A percentile compares a stretch with the other conserved stretches of the same genome.
phyloP scores from a whole-genome alignment of 1,139 yeast species.

The Lodderomyces theae region DNA sequence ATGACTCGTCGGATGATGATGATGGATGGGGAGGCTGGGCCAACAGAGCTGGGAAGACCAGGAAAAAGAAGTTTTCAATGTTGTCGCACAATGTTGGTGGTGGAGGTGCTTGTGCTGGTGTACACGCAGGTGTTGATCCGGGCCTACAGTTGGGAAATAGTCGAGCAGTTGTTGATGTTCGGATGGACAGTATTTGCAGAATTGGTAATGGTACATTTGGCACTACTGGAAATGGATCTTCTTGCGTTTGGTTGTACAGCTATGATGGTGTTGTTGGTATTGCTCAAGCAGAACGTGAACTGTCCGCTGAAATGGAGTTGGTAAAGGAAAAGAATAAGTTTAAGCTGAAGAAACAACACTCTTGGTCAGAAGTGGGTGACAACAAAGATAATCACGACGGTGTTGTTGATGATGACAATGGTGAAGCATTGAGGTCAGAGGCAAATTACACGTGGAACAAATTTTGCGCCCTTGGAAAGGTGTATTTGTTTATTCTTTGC shows the following conservation, averaged over 20 bases:
- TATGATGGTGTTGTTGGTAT: not conserved
- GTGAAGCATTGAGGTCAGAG: not conserved
- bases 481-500: not conserved
- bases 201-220: conserved; percentile 1
- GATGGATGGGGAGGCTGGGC: conserved; percentile 1
- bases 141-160: too few species aligned
- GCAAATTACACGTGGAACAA: not conserved
- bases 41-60: not conserved
- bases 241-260: not conserved
- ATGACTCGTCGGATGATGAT: conserved; percentile 1
- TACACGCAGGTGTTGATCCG: too few species aligned
- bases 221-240: not conserved
- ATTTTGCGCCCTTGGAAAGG: not conserved
- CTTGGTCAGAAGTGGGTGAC: not conserved
- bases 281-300: not conserved
- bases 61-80: conserved; percentile 6
- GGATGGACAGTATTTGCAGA: too few species aligned
- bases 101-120: too few species aligned
- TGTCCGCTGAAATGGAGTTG: not conserved
- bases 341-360: conserved; percentile 1
- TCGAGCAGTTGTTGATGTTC: not conserved
- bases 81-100: conserved; percentile 3
- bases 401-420: conserved; percentile 5
- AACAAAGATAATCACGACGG: not conserved
- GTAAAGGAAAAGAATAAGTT: not conserved